phyloP scores from a whole-genome alignment of 2,329 filamentous ascomycete genomes.

The Cladophialophora yegresii region DNA sequence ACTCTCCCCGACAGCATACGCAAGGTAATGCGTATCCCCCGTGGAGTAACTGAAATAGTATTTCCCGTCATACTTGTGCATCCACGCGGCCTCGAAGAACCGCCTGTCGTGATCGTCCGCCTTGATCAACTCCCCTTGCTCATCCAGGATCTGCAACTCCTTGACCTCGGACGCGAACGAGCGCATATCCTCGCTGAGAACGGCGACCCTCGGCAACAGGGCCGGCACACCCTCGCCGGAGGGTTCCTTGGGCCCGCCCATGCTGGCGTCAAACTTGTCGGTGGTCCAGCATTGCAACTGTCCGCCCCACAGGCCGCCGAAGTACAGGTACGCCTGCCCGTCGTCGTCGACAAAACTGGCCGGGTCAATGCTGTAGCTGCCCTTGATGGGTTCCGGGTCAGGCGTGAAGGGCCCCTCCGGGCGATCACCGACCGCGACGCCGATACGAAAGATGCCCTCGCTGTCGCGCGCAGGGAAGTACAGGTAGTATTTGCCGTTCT shows the following conservation, averaged over 20 bases:
- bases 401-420: slow-evolving; percentile 71
- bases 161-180: slow-evolving; percentile 57
- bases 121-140: slow-evolving; percentile 60
- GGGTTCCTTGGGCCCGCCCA: slow-evolving; percentile 62
- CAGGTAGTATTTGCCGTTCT: slow-evolving; percentile 67
- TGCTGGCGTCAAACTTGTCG: slow-evolving; percentile 55
- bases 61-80: slow-evolving; percentile 68
- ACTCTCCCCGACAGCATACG: slow-evolving; percentile 65
- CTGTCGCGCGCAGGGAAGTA: slow-evolving; percentile 76
- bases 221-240: slow-evolving; percentile 58
- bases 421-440: slow-evolving; percentile 64
- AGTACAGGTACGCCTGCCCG: slow-evolving; percentile 67
- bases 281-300: slow-evolving; percentile 71
- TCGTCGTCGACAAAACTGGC: slow-evolving; percentile 73
- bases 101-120: slow-evolving; percentile 71
- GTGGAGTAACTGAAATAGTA: slow-evolving; percentile 81
- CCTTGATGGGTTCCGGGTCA: slow-evolving; percentile 64
- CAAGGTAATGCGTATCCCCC: slow-evolving; percentile 74
- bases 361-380: slow-evolving; percentile 75
- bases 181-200: slow-evolving; percentile 66
- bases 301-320: slow-evolving; percentile 78
- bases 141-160: slow-evolving; percentile 64
- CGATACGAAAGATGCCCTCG: slow-evolving; percentile 70
- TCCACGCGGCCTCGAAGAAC: slow-evolving; percentile 80
- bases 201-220: slow-evolving; percentile 67